phyloP scores from a whole-genome alignment of 345 rosid genomes.

The Raphanus raphanistrum region DNA sequence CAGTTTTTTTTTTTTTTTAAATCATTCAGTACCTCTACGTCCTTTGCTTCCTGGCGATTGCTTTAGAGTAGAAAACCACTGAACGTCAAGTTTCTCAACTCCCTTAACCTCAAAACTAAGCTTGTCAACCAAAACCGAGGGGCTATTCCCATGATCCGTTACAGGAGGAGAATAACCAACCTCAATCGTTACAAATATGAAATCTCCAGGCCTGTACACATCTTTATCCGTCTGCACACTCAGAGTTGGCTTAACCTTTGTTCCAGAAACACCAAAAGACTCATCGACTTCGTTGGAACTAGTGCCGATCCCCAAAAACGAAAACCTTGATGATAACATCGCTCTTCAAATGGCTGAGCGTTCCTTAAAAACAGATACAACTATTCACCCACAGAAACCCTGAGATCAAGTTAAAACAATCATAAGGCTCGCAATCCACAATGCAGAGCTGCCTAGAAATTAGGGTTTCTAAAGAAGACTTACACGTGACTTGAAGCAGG shows the following conservation, averaged over 20 bases:
- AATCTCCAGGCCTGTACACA: conserved; percentile 89
- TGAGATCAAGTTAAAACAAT: conserved; percentile 1
- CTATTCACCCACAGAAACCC: conserved; percentile 20
- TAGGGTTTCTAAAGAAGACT: conserved; percentile 22
- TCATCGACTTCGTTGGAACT: conserved; percentile 34
- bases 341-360: conserved; percentile 12
- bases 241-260: conserved; percentile 47
- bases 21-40: conserved; percentile 56
- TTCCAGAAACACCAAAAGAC: conserved; percentile 36
- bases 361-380: neutral
- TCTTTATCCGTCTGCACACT: conserved; percentile 66
- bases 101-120: conserved; percentile 88
- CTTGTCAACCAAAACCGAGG: conserved; percentile 63
- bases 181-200: conserved; percentile 64
- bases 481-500: conserved; percentile 14
- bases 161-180: conserved; percentile 47
- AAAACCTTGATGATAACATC: conserved; percentile 44
- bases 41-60: conserved; percentile 60
- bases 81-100: conserved; percentile 75
- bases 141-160: conserved; percentile 29
- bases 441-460: neutral
- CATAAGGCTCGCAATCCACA: neutral
- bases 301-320: conserved; percentile 38
- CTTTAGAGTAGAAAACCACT: conserved; percentile 80
- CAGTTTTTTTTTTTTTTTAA: too few species aligned